Conservation (phyloP, 2,329 filamentous ascomycete species). For the Emericellopsis cladophorae region DNA sequence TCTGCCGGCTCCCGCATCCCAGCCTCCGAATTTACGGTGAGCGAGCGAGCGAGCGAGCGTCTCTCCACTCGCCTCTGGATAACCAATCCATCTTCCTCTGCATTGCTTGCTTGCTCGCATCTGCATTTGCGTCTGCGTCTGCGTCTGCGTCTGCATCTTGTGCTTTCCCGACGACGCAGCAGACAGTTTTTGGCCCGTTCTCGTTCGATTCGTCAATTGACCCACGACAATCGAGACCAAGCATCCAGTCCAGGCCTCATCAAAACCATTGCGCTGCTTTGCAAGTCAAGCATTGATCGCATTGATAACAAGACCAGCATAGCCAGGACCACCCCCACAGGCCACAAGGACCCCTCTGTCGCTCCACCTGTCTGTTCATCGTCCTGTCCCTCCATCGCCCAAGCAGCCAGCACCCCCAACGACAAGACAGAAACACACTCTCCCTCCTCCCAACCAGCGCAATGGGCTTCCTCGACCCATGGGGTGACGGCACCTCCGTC, state of each 20-base stretch:
- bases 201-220: too few species aligned
- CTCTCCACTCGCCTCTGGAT: neutral
- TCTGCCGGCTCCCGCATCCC: neutral
- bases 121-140: neutral
- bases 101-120: neutral
- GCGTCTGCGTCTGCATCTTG: too few species aligned
- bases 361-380: neutral
- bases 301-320: too few species aligned
- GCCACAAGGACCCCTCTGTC: neutral
- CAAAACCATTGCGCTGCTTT: too few species aligned
- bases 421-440: neutral
- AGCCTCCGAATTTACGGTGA: conserved; percentile 4
- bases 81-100: neutral
- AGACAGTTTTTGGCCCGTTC: too few species aligned
- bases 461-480: conserved; percentile 18
- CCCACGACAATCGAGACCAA: too few species aligned
- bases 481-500: conserved; percentile 18
- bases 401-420: neutral
- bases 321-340: neutral
- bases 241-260: too few species aligned
- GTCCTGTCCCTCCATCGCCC: neutral
- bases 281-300: too few species aligned
- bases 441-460: neutral
- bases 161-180: too few species aligned
- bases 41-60: neutral